Evolutionary conservation across 2,329 filamentous ascomycete genomes (phyloP), one percentile per base, ranked within the genome.

Genomic region (Sphaerulina populicola): DNA sequence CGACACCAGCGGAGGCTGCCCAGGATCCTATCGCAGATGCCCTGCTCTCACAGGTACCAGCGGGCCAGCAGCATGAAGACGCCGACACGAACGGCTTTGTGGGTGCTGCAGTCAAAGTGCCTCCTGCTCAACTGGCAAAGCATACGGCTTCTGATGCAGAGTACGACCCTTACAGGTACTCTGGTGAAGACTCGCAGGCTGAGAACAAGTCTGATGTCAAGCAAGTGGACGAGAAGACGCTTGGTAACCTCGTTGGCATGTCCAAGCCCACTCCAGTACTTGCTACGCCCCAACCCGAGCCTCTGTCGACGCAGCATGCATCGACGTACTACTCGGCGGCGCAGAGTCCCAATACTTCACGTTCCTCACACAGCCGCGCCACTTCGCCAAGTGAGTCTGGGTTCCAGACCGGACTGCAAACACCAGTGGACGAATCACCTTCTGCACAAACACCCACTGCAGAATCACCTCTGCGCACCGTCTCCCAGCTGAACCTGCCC

Each of bases 401-500:
- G 2, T 44, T 30, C 8, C 23, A 44, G 21, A 44, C 41, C 6
- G 41, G 23, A 4, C 45, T 37, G 15, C 45, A 48, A 41, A 44
- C 23, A 4, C 23, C 23, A 27, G 23, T 27, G 23, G 23, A 6
- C 23, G 23, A 27, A 7, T 6, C 41, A 14, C 23, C 41, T 31
- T 7, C 10, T 4, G 41, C n/a, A 15, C 29, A 35, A 29, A 8
- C 31, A 23, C 15, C 42, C 5, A 35, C 27, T 18, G n/a, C 30
- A 12, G 48, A 44, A 4, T 45, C 48, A 8, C 9, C 36, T 3
- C 18, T 36, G 15, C 48, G 38, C 10, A 36, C 48, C 33, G 41
- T 36, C 3, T 50, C 42, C n/a, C 48, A 50, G 29, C 48, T 50
- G 14, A 40, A 50, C 9, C 33, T 50, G 7, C 41, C 48, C 33